A percentile compares a stretch with the other conserved stretches of the same genome.
Conservation (phyloP, 495 filamentous ascomycete genomes). For the Neurospora cerealis region DNA sequence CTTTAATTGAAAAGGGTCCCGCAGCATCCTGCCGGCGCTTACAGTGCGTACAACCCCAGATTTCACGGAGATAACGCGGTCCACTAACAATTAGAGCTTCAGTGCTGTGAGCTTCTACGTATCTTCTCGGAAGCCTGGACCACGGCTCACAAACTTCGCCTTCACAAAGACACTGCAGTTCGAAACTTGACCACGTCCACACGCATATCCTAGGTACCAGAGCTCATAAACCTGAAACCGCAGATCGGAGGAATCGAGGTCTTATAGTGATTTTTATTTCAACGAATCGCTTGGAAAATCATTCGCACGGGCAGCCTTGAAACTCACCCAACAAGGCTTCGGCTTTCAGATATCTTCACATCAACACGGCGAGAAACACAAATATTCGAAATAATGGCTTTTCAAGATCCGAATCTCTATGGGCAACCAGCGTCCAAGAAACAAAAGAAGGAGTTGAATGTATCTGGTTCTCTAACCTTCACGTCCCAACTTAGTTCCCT, state of each 20-base stretch:
- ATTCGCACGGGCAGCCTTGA: background rate
- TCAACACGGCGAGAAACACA: background rate
- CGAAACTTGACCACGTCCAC: background rate
- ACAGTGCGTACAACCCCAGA: background rate
- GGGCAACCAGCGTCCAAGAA: conserved; percentile 57
- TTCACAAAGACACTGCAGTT: background rate
- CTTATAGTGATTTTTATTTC: background rate
- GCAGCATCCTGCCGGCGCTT: background rate
- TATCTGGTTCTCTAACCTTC: conserved; percentile 71
- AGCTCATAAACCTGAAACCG: background rate
- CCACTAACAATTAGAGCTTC: background rate
- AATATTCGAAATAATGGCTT: conserved; percentile 30
- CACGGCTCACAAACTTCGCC: background rate
- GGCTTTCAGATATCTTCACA: background rate
- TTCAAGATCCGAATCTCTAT: conserved; percentile 57
- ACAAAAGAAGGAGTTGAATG: conserved; percentile 48
- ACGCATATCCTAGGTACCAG: background rate
- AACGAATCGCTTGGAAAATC: background rate
- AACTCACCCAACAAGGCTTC: background rate
- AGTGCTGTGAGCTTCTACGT: background rate
- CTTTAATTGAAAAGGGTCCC: background rate
- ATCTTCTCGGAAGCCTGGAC: background rate
- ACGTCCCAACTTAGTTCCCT: conserved; percentile 66
- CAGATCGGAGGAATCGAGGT: background rate
- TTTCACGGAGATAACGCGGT: background rate